phyloP scores from a whole-genome alignment of 140 eudicot genomes.

The Stevia rebaudiana region DNA sequence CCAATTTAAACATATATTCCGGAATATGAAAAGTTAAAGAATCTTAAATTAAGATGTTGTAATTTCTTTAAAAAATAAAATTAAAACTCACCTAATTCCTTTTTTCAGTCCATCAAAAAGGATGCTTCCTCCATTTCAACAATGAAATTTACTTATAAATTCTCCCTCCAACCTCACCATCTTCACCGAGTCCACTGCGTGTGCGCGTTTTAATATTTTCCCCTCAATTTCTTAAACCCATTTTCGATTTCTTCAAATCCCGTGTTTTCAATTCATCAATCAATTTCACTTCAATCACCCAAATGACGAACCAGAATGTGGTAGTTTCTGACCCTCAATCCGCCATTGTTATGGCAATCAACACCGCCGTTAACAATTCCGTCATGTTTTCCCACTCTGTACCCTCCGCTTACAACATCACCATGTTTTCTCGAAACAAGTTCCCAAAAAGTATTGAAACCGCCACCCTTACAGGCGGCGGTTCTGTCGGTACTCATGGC shows the following conservation, averaged over 20 bases:
- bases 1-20: neutral
- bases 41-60: slow-evolving; percentile 16
- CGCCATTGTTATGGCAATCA: slow-evolving; percentile 32
- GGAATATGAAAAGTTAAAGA: slow-evolving; percentile 4
- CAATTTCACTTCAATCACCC: neutral
- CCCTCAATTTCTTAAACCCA: slow-evolving; percentile 4
- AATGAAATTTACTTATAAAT: slow-evolving; percentile 34
- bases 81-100: slow-evolving; percentile 22
- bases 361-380: slow-evolving; percentile 15
- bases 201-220: slow-evolving; percentile 15
- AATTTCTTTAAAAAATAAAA: neutral
- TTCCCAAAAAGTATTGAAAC: slow-evolving; percentile 27
- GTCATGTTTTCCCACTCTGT: slow-evolving; percentile 22
- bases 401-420: slow-evolving; percentile 15
- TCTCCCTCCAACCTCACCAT: slow-evolving; percentile 20
- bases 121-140: slow-evolving; percentile 38
- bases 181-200: slow-evolving; percentile 9
- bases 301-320: slow-evolving; percentile 32
- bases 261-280: neutral
- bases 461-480: neutral
- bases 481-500: neutral
- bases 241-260: slow-evolving; percentile 9
- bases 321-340: slow-evolving; percentile 34
- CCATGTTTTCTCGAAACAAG: slow-evolving; percentile 24
- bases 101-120: slow-evolving; percentile 23